Conservation (phyloP, 1,284 basidiomycete genomes). For the Boletellus deceptivus region DNA sequence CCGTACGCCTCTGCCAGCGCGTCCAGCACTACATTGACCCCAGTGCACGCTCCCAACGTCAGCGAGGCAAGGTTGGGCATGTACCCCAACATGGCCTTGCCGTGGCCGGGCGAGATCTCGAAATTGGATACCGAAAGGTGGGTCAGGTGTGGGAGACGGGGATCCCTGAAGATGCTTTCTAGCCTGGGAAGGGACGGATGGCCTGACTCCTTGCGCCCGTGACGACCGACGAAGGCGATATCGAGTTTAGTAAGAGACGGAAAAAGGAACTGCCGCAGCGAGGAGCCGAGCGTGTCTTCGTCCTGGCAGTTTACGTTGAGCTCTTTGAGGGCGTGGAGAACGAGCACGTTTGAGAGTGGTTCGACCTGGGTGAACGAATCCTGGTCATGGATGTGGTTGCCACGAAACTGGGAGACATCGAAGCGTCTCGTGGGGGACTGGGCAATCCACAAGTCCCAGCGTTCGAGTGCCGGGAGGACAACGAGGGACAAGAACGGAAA, state of each 20-base stretch:
- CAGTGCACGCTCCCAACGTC: slow-evolving; percentile 35
- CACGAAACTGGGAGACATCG: slow-evolving; percentile 30
- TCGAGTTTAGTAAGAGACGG: slow-evolving; percentile 44
- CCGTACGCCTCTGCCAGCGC: slow-evolving; percentile 34
- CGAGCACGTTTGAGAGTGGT: slow-evolving; percentile 32
- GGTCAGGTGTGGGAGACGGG: slow-evolving; percentile 37
- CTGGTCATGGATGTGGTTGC: slow-evolving; percentile 30
- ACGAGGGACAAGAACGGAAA: slow-evolving; percentile 34
- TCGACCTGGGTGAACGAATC: slow-evolving; percentile 23
- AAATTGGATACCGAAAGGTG: slow-evolving; percentile 38
- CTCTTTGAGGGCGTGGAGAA: slow-evolving; percentile 36
- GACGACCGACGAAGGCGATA: slow-evolving; percentile 35
- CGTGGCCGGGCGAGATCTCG: slow-evolving; percentile 28
- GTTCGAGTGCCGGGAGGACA: slow-evolving; percentile 27
- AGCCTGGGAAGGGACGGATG: slow-evolving; percentile 32
- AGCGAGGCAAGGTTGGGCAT: slow-evolving; percentile 39
- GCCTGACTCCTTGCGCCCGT: slow-evolving; percentile 19
- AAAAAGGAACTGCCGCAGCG: slow-evolving; percentile 43
- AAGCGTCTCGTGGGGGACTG: slow-evolving; percentile 29
- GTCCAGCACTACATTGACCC: slow-evolving; percentile 24
- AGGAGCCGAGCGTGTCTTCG: slow-evolving; percentile 38
- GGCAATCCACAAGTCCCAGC: slow-evolving; percentile 34
- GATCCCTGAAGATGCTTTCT: slow-evolving; percentile 44
- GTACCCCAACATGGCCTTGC: slow-evolving; percentile 37
- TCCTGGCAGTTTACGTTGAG: slow-evolving; percentile 41